Base-by-base conservation (phyloP, 1,284 basidiomycete species). In the Melampsora medusae region DNA sequence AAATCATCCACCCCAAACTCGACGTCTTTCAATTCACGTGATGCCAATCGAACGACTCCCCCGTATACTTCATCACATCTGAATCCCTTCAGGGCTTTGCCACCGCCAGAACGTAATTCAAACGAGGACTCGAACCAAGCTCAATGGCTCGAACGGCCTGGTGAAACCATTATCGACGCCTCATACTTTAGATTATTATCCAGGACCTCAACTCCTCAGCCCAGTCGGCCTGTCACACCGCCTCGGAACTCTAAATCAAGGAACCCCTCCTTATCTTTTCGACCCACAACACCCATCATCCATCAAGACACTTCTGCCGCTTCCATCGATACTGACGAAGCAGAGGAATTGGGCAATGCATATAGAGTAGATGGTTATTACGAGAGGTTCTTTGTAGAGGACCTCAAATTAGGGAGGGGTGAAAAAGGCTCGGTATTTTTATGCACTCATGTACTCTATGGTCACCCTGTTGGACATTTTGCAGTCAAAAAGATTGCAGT, bases 371-470 rank as follows among this genome's bases (percentile, higher is more conserved):
- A 83, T 69, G 86, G 86, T 6, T 86, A 86, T 78, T 86, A 86
- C 78, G 81, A 83, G 19, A 87, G 92, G 0, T 96, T 95, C 85
- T 96, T 97, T 81, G 87, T 90, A 78, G 92, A 95, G 80, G 92
- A 95, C 78, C 88, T 87, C 77, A 88, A 89, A 69, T 85, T 96
- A 1, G 94, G 94, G 0, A 93, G 94, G 88, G 94, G 94, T 59
- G 93, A 93, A 0, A 92, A 93, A 80, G 94, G 94, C 0, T 90
- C 87, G 46, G 94, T 97, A 0, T 96, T 86, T 82, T 84, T 94
- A 4, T 94, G 92, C 49, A 73, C 71, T 59, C 71, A 73, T 33
- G 64, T 35, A 31, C 62, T 73, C 16, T 61, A 73, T 19, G 71
- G 71, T 4, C 62, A 73, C 35, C 33, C 70, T 35, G 46, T 72